Conservation (phyloP, 2,329 filamentous ascomycete genomes). For the Penicillium occitanis region DNA sequence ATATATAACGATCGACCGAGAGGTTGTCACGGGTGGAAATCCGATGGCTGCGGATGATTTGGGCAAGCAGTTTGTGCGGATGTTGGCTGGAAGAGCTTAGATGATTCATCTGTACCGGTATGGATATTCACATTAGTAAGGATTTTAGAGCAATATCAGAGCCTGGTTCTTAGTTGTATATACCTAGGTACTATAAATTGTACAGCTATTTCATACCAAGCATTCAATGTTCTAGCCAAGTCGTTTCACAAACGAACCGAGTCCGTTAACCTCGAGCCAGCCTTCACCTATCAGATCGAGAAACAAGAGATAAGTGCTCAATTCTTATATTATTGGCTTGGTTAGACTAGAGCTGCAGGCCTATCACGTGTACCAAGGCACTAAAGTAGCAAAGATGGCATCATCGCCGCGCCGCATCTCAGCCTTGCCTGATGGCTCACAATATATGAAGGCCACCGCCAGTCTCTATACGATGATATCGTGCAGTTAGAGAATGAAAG, state of each 20-base stretch:
- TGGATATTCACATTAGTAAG: no score
- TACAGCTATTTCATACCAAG: background rate
- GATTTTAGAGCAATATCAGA: no score
- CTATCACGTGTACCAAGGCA: background rate
- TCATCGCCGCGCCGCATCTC: background rate
- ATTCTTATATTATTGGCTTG: background rate
- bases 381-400: background rate
- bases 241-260: background rate
- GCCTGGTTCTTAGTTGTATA: no score
- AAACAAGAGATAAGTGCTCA: background rate
- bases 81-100: conserved; percentile 24
- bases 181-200: no score
- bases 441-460: background rate
- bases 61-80: conserved; percentile 36
- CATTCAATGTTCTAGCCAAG: no score
- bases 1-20: conserved; percentile 45
- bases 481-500: background rate
- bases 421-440: background rate
- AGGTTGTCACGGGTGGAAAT: conserved; percentile 39
- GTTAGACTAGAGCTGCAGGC: background rate
- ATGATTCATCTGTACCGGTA: no score
- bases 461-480: background rate
- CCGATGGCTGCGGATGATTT: conserved; percentile 35
- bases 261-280: background rate
- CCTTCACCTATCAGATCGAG: background rate